Percentiles rank a stretch among this genome's conserved stretches.
Conservation (phyloP, 192 early-diverging fungal genomes). For the Gamsiella multidivaricata region DNA sequence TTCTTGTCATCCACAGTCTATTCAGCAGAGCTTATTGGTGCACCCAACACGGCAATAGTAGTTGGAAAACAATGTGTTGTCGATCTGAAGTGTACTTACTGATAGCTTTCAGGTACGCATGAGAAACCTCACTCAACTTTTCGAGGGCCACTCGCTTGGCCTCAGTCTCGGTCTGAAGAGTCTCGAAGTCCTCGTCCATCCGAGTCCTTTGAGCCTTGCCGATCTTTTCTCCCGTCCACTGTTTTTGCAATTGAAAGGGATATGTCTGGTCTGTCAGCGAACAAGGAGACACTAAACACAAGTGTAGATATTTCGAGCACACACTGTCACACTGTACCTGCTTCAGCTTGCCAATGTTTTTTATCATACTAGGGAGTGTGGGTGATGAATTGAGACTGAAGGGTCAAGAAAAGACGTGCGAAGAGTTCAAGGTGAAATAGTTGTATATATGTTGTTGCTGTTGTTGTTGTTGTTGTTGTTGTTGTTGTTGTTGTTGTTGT, state of each 20-base stretch:
- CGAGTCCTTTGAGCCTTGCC: slow-evolving; percentile 38
- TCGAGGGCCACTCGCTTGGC: slow-evolving; percentile 49
- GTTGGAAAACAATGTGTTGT: no score
- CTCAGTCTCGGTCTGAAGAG: slow-evolving; percentile 39
- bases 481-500: no score
- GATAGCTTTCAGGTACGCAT: slow-evolving; percentile 52
- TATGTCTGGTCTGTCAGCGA: no score
- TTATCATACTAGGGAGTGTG: slow-evolving; percentile 17
- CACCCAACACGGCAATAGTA: no score
- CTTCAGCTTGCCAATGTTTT: slow-evolving; percentile 47
- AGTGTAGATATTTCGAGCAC: no score
- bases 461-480: no score
- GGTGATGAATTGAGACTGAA: not conserved
- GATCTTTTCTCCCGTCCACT: slow-evolving; percentile 55
- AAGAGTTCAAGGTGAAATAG: no score
- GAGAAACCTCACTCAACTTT: slow-evolving; percentile 35
- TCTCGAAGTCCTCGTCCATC: slow-evolving; percentile 51
- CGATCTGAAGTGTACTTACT: slow-evolving; percentile 19
- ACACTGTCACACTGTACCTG: slow-evolving; percentile 8
- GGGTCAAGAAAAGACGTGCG: not conserved
- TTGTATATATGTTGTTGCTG: no score
- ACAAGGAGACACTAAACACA: not conserved
- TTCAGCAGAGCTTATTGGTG: not conserved
- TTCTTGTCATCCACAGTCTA: no score
- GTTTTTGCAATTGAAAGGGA: no score